These are phyloP conservation scores for Favolaschia claudopus DNA, from an alignment of 768 basidiomycete genomes.

Conservation along the genomic window DNA sequence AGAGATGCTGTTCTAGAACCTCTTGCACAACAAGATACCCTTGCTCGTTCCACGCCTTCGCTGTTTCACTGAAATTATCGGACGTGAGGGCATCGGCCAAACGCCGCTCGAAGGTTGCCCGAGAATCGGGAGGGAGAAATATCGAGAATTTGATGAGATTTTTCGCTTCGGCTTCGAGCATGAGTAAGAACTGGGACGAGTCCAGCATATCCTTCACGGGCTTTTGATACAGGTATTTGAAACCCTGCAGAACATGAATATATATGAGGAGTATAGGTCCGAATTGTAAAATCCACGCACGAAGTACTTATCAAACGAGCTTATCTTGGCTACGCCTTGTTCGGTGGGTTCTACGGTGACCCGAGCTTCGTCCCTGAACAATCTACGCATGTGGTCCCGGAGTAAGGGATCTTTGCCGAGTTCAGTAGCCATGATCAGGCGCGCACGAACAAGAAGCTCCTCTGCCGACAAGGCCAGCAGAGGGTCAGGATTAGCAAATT, in stretches of 20 bases:
- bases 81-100: conserved; percentile 87
- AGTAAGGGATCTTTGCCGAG: conserved; percentile 93
- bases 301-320: conserved; percentile 75
- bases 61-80: conserved; percentile 83
- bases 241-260: conserved; percentile 62
- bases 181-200: conserved; percentile 85
- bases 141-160: conserved; percentile 83
- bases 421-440: conserved; percentile 88
- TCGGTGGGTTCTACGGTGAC: conserved; percentile 89
- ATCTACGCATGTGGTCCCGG: conserved; percentile 75
- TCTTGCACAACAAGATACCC: conserved; percentile 81
- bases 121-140: conserved; percentile 65
- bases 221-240: conserved; percentile 93
- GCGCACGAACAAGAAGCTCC: conserved; percentile 75
- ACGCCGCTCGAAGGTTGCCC: conserved; percentile 73
- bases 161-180: conserved; percentile 90
- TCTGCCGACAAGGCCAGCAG: conserved; percentile 63
- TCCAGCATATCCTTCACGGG: conserved; percentile 73
- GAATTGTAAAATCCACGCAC: conserved; percentile 48
- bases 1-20: conserved; percentile 79
- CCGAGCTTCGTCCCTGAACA: conserved; percentile 77
- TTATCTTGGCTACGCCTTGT: conserved; percentile 79
- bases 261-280: background rate
- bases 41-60: conserved; percentile 91
- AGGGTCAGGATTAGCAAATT: conserved; percentile 79